Base-by-base conservation (phyloP, 2,329 filamentous ascomycete genomes). In the Pseudogymnoascus pannorum region DNA sequence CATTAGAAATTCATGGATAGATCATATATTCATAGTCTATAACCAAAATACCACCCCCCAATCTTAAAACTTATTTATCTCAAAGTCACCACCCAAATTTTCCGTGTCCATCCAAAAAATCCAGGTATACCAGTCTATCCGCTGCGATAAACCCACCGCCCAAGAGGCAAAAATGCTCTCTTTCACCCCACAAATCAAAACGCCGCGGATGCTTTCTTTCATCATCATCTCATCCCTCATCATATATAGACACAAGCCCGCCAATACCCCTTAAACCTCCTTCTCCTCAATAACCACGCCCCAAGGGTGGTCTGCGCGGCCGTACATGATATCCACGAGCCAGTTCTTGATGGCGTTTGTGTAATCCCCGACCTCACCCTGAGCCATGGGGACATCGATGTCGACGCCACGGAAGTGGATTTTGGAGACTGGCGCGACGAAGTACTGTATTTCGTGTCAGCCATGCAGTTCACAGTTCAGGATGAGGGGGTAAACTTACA, bases 311-410 rank as follows among this genome's bases (percentile, higher is more conserved):
- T 86, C 70, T 69, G 81, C 83, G 62, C 81, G 81, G 63, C 88
- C 88, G 72, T 87, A 91, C 86, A 90, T 91, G 75, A 92, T 89
- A 66, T 87, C 84, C 65, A 79, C 78, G 65, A 92, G 76, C 82
- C 82, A 87, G 36, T 75, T 75, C 79, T 89, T 91, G 72, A 91
- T 76, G 73, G 78, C 77, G 67, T 74, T 69, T n/a, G 85, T 86
- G 68, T 85, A 79, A 42, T 78, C 72, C 54, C 82, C 86, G 58
- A 75, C 78, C 57, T 78, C 73, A 51, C 79, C 80, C 60, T 79
- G 74, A 58, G 76, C 81, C 77, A 87, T 83, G 58, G 84, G 80
- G 62, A 91, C 81, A 65, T 79, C 70, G 64, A 90, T 78, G 65
- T 89, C 82, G 62, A 81, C 74, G 59, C 84, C 84, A 40, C 84